Evolutionary conservation across 1,139 yeast genomes (phyloP), one percentile per base, ranked within the genome.

Genomic region (Yamadazyma dushanensis): DNA sequence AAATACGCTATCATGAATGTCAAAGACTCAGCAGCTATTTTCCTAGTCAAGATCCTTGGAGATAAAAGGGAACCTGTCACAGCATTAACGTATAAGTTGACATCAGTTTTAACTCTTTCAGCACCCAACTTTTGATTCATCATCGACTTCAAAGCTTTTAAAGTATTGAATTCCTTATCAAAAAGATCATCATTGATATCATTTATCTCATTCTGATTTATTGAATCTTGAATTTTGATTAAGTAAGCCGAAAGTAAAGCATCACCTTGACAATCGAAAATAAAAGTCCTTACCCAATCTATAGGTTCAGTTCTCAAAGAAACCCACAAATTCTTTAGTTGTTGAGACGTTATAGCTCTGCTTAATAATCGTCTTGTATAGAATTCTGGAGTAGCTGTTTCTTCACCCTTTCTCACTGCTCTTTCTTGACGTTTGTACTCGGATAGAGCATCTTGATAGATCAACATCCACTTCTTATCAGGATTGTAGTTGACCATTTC

Each of bases 241-340:
- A 70, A 54, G 46, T 64, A 70, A 4, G 70, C 60, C 8, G 71
- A 63, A 38, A 92, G 71, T 1, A 95, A 90, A 2, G 88, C 79
- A 43, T 88, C 96, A 31, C 98, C 98, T 58, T 92, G 97, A 39
- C 80, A 77, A 40, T 80, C 84, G 38, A 88, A 73, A 43, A 70
- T 65, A 43, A 92, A 92, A 23, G 72, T 76, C 39, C 83, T 74
- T 1, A 90, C 96, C 98, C 98, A 92, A 41, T 76, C 83, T 28
- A 92, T 75, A 28, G 95, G 95, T 56, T 90, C 97, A 0, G 97
- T 88, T 45, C 97, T 76, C 32, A 92, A 66, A 29, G 95, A 87
- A 4, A 92, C 96, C 85, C 95, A 88, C 38, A 92, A 70, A 49
- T 86, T 86, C 31, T 85, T 87, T 49, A 92, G 66, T 54, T 89